phyloP scores from a whole-genome alignment of 202 grass and related monocot genomes.

The Zoysia matrella region DNA sequence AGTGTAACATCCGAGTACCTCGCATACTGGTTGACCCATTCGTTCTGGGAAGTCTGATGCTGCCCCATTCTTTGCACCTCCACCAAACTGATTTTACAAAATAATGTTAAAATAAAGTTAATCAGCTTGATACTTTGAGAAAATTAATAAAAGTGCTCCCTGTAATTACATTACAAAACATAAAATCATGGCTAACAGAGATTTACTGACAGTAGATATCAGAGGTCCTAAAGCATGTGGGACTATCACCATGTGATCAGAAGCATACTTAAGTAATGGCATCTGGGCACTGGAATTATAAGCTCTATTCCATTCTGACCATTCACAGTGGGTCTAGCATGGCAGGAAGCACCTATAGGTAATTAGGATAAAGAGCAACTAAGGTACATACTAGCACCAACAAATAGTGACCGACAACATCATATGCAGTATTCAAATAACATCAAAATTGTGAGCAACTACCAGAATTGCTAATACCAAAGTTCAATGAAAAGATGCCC shows the following conservation, averaged over 20 bases:
- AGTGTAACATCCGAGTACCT: slow-evolving; percentile 50
- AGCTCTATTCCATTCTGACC: too few relatives aligned
- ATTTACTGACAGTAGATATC: slow-evolving; percentile 15
- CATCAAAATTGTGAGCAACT: neutral
- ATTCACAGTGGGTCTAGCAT: slow-evolving; percentile 6
- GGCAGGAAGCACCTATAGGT: slow-evolving; percentile 13
- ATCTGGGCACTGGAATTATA: too few relatives aligned
- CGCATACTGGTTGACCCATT: slow-evolving; percentile 76
- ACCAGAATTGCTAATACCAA: neutral
- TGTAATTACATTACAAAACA: slow-evolving; percentile 1
- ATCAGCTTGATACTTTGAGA: neutral
- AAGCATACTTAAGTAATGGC: slow-evolving; percentile 26
- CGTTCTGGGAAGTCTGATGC: slow-evolving; percentile 70
- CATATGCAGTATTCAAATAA: neutral
- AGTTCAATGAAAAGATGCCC: neutral
- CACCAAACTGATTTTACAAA: slow-evolving; percentile 44
- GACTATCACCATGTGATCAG: neutral
- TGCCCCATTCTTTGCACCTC: slow-evolving; percentile 56
- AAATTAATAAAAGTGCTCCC: slow-evolving; percentile 7
- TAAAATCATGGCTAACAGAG: neutral
- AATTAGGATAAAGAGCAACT: neutral
- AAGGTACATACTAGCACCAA: neutral
- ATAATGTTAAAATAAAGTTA: slow-evolving; percentile 7
- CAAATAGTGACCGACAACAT: slow-evolving; percentile 6
- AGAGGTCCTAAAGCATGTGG: slow-evolving; percentile 21